These are phyloP conservation scores for Diaporthe citriasiana DNA, from an alignment of 2,329 filamentous ascomycete species.

Conservation along the genomic window DNA sequence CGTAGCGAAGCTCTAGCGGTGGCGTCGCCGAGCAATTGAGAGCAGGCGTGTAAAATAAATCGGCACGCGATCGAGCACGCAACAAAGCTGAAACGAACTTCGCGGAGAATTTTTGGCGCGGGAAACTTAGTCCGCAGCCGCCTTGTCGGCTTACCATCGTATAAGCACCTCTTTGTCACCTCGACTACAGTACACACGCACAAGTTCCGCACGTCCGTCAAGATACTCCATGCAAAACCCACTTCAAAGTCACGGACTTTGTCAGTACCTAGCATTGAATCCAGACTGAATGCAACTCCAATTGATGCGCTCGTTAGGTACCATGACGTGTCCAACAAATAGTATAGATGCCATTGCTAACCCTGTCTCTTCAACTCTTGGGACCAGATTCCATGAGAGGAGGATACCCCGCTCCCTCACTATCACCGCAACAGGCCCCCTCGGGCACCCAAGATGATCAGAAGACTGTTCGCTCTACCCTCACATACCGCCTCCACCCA, in stretches of 20 bases:
- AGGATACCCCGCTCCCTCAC: conserved; percentile 5
- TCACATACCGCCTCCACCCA: conserved; percentile 50
- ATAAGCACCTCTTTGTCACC: neutral
- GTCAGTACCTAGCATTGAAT: neutral
- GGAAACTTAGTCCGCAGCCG: neutral
- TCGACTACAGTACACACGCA: neutral
- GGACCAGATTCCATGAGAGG: neutral
- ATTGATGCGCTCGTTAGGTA: conserved; percentile 40
- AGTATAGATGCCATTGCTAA: neutral
- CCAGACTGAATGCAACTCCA: conserved; percentile 29
- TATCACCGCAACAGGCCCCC: neutral
- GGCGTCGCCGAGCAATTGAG: neutral
- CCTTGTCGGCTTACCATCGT: neutral
- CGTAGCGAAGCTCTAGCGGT: neutral
- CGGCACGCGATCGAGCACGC: neutral
- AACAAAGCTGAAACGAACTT: neutral
- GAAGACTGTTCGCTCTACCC: neutral
- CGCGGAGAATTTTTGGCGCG: neutral
- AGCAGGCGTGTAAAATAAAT: neutral
- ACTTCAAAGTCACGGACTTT: neutral
- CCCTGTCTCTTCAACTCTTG: neutral
- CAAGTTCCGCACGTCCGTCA: neutral
- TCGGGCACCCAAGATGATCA: neutral
- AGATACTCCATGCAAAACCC: conserved; percentile 10
- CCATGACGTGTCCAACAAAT: conserved; percentile 37